Evolutionary conservation across 257 asterid genomes (phyloP), one percentile per base, ranked within the genome.

Genomic region (Solanum dulcamara): DNA sequence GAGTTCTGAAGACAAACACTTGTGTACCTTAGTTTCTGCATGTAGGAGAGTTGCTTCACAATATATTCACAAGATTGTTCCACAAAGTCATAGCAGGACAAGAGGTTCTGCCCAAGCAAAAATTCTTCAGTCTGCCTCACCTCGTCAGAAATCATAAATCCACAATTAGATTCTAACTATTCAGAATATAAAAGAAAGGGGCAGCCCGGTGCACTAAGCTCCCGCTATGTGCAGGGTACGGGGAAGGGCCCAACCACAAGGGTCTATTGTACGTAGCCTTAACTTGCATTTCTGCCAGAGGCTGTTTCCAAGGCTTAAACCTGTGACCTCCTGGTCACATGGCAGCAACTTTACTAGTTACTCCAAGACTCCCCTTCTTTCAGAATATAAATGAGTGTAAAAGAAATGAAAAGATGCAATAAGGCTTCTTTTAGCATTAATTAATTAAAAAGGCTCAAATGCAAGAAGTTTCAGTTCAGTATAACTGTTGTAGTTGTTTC

Each of bases 1-100:
- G 13, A 62, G 85, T 48, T 81, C 40, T 8, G 8, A 68, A 18
- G 46, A 68, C 15, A 18, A 68, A 68, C 46, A 35, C 77, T 14
- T 85, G 82, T 90, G 83, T 93, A 97, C 99, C 96, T 92, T 81
- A 89, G 95, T 90, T 95, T 97, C 88, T 95, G 98, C 97, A 97
- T 92, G 88, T 87, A 90, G 42, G 98, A 87, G 85, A 94, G 96
- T 86, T 93, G 97, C 90, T 91, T 91, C 82, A 85, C 85, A 64
- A 92, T 81, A 83, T 89, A 92, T 77, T 94, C 98, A 66, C 98
- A 93, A 33, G 94, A 84, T 74, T 91, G 92, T 86, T 91, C 97
- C 80, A 97, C 90, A 84, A 88, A 93, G 85, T 93, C 98, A 86
- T 97, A 97, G 89, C 95, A 92, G 37, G 91, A 88, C 91, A 95